Base-by-base conservation (phyloP, 768 basidiomycete genomes). In the Podaxis rugospora region DNA sequence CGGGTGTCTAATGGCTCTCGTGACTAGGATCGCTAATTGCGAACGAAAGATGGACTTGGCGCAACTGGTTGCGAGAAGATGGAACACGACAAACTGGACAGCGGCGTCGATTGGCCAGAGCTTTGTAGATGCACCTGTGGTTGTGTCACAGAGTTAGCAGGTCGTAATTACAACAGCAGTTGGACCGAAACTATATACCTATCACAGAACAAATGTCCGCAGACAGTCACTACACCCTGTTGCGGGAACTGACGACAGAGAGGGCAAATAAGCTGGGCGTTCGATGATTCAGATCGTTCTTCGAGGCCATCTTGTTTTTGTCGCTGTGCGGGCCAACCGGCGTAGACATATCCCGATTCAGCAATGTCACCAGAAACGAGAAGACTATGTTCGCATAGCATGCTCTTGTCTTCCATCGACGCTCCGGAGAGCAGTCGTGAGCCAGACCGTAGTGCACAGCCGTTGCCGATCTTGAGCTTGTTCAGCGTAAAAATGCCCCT, bases 321-420 rank as follows among this genome's bases (percentile, higher is more conserved):
- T 16, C 46, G 28, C 21, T 37, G 23, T 59, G 51, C 80, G 27
- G 80, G 80, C 80, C 80, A 81, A 7, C 80, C 79, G 23, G 70
- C 71, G 62, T 81, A 81, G 28, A 71, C 69, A 6, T 63, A 63
- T 18, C 74, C 76, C 1, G 70, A 63, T 62, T 80, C 77, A 2
- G 79, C 78, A 46, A 78, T 72, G 53, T 81, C 80, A 2, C 80
- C 80, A 1, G 80, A 80, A 1, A 78, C 75, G 25, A 80, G 66
- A 4, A 81, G 72, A 1, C 79, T 78, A 61, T 81, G 80, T 66
- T 81, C 80, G 64, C 71, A 75, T 5, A 81, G 77, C 76, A 80
- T 78, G 63, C 76, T 78, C 66, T 70, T 71, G 60, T 77, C 74
- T 67, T 81, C 80, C 80, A 81, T 81, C 10, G 79, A 78, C 10